Base-by-base conservation (phyloP, 352 stramenopile species). In the Globisporangium spiculum region DNA sequence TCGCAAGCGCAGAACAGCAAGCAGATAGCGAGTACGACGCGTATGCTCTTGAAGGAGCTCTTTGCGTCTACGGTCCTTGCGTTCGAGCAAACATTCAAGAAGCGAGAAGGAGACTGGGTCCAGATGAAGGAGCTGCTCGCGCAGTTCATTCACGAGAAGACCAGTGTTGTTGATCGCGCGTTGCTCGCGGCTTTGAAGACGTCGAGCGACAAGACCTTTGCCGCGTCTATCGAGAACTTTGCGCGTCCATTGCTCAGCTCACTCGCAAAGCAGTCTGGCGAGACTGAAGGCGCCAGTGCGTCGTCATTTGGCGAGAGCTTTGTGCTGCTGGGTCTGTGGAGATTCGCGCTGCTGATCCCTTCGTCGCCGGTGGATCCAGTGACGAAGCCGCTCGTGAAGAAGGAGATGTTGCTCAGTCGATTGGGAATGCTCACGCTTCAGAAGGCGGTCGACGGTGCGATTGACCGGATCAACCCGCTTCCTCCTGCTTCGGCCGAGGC, bases 301-400 rank as follows among this genome's bases (percentile, higher is more conserved):
- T 60, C 52, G 20, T 52, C 48, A 16, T 76, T 90, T 16, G 91
- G 92, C 41, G 69, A 97, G 63, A 84, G 80, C 53, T 92, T 97
- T 72, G 81, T 98, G 30, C 82, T 98, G 38, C 64, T 99, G 61
- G 98, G 98, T 34, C 67, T 98, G 67, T 89, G 98, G 74, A 84
- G 93, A 12, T 97, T 99, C 41, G 80, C 90, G 52, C 76, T 99
- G 56, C 73, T 98, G 52, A 69, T 98, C 24, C 98, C 97, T 41
- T 94, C 89, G 54, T 98, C 94, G 22, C 97, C 97, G 3, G 89
- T 99, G 22, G 98, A 99, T 71, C 98, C 98, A 30, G 94, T 96
- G 57, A 91, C 84, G 66, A 97, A 97, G 72, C 96, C 97, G 24
- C 72, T 97, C 1, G 89, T 98, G 22, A 98, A 99, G 73, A 96